Percentiles rank a stretch among this genome's conserved stretches.
Conservation (phyloP, 2,329 filamentous ascomycete species). For the Ophiostoma australiae region DNA sequence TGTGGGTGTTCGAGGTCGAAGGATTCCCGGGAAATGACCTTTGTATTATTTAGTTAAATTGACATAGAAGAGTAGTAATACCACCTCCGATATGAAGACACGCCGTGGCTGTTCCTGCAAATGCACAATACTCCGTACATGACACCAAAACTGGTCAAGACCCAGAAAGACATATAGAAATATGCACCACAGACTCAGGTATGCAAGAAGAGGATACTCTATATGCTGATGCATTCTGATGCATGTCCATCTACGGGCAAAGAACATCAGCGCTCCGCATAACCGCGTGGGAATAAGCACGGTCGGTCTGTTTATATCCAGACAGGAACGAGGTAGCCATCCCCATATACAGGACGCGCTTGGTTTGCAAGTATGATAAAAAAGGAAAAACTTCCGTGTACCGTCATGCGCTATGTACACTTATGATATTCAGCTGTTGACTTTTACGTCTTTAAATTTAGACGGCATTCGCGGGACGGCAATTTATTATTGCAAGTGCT, state of each 20-base stretch:
- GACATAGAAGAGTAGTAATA: neutral
- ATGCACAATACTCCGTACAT: neutral
- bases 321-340: neutral
- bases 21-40: neutral
- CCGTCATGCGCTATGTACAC: neutral
- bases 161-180: neutral
- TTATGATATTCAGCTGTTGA: neutral
- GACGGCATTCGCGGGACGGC: no score
- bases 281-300: neutral
- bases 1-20: no score
- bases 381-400: neutral
- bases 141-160: neutral
- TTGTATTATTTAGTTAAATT: neutral
- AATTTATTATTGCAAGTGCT: neutral
- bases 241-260: neutral
- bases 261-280: neutral
- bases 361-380: neutral
- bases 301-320: neutral
- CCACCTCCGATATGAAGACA: neutral
- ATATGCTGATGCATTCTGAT: neutral
- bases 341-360: neutral
- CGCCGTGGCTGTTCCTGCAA: neutral
- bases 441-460: neutral
- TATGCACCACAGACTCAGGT: neutral
- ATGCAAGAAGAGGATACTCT: neutral